These are phyloP conservation scores for Umbilicus rupestris DNA, from an alignment of 164 flowering plant species.

Conservation along the genomic window DNA sequence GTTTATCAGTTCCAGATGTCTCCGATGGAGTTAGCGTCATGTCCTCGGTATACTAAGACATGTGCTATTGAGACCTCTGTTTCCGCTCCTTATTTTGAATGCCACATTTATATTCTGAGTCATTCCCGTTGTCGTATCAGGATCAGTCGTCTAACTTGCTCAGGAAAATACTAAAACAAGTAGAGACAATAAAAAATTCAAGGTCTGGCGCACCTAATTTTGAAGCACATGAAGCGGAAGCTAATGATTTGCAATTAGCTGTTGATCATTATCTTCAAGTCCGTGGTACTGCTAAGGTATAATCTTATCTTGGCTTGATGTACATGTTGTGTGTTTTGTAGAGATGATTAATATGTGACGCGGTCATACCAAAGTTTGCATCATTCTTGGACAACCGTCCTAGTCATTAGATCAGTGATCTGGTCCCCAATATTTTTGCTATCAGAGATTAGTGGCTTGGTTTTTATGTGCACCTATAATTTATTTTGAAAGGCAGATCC, in stretches of 20 bases:
- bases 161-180: conserved; percentile 65
- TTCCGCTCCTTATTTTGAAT: background rate
- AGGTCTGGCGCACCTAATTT: conserved; percentile 79
- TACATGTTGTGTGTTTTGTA: background rate
- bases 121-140: conserved; percentile 26
- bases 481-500: background rate
- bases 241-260: conserved; percentile 61
- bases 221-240: conserved; percentile 73
- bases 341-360: background rate
- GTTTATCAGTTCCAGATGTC: conserved; percentile 82
- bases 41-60: conserved; percentile 55
- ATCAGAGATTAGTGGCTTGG: background rate
- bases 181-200: conserved; percentile 59
- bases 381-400: background rate
- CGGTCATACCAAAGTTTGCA: background rate
- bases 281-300: conserved; percentile 70
- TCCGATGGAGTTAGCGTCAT: conserved; percentile 72
- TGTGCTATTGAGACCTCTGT: background rate
- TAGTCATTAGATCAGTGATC: background rate
- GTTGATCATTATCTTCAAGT: conserved; percentile 62
- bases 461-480: background rate
- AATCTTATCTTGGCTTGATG: background rate
- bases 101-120: background rate
- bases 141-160: conserved; percentile 60
- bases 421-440: background rate